Conservation (phyloP, 2,329 filamentous ascomycete genomes). For the Aspergillus sp. region DNA sequence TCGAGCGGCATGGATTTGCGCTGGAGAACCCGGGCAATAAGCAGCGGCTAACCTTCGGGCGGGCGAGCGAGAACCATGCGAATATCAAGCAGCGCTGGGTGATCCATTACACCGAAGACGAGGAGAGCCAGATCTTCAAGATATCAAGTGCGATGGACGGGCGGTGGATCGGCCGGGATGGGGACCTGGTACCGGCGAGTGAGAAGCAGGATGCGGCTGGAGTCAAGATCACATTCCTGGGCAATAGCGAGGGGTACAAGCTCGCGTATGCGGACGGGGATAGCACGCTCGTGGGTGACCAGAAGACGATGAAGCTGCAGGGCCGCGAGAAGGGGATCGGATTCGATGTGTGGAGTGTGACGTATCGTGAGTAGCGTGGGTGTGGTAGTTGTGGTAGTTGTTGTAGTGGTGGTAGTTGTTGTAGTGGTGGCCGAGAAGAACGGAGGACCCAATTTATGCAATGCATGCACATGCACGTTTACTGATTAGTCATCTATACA, state of each 20-base stretch:
- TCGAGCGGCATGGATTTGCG: constrained; percentile 39
- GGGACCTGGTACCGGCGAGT: constrained; percentile 12
- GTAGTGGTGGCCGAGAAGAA: too few relatives aligned
- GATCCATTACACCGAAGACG: constrained; percentile 32
- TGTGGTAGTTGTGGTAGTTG: too few relatives aligned
- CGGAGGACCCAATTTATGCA: too few relatives aligned
- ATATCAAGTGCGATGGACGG: constrained; percentile 36
- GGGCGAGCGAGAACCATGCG: constrained; percentile 29
- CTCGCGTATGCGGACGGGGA: constrained; percentile 19
- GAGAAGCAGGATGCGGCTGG: constrained; percentile 14
- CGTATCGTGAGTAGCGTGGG: constrained; percentile 16
- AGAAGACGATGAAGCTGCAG: constrained; percentile 5
- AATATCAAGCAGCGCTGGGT: constrained; percentile 42
- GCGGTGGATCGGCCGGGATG: constrained; percentile 23
- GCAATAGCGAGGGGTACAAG: constrained; percentile 26
- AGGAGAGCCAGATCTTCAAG: constrained; percentile 28
- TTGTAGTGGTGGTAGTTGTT: too few relatives aligned
- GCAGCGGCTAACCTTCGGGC: constrained; percentile 10
- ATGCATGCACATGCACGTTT: too few relatives aligned
- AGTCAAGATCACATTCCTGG: constrained; percentile 25
- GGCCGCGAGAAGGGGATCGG: constrained; percentile 4
- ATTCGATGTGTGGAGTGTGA: constrained; percentile 26
- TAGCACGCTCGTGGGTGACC: constrained; percentile 11
- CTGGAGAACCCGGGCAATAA: constrained; percentile 26
- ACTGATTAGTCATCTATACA: too few relatives aligned